Conservation (phyloP, 2,329 filamentous ascomycete genomes). For the Hypoxylon sp. region DNA sequence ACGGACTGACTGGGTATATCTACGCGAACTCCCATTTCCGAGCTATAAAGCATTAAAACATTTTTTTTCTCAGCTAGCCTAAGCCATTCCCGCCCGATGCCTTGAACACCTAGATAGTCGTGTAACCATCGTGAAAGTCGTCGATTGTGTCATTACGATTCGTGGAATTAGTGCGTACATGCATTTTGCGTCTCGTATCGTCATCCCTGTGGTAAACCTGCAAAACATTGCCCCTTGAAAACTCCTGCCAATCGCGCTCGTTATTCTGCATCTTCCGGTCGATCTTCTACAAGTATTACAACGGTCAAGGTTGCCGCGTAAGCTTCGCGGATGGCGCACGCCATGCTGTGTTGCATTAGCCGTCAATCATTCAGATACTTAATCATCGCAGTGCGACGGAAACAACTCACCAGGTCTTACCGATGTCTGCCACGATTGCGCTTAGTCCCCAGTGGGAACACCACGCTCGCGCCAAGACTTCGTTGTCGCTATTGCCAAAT, state of each 20-base stretch:
- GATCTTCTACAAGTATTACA: slow-evolving; percentile 75
- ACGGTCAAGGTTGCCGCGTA: slow-evolving; percentile 81
- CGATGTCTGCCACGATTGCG: slow-evolving; percentile 78
- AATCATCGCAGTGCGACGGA: slow-evolving; percentile 29
- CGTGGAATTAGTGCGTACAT: slow-evolving; percentile 21
- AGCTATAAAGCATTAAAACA: slow-evolving; percentile 5
- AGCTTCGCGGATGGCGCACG: slow-evolving; percentile 81
- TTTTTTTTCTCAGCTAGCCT: slow-evolving; percentile 33
- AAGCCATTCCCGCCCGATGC: slow-evolving; percentile 25
- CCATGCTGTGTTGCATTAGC: slow-evolving; percentile 65
- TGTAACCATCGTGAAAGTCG: slow-evolving; percentile 43
- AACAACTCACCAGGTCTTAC: slow-evolving; percentile 73
- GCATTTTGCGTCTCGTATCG: slow-evolving; percentile 16
- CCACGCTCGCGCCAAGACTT: slow-evolving; percentile 83
- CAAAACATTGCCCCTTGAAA: slow-evolving; percentile 26
- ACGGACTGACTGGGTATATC: slow-evolving; percentile 42
- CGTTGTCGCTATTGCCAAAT: slow-evolving; percentile 80
- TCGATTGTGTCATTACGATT: slow-evolving; percentile 25
- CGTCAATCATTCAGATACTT: slow-evolving; percentile 26
- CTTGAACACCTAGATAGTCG: slow-evolving; percentile 37
- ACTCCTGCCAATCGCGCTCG: slow-evolving; percentile 25
- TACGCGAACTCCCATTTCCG: slow-evolving; percentile 40
- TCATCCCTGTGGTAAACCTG: slow-evolving; percentile 24
- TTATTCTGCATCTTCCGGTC: slow-evolving; percentile 57
- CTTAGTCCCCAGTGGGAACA: slow-evolving; percentile 82